These are phyloP conservation scores for Hirsutella rhossiliensis DNA, from an alignment of 2,329 filamentous ascomycete species.

Conservation along the genomic window DNA sequence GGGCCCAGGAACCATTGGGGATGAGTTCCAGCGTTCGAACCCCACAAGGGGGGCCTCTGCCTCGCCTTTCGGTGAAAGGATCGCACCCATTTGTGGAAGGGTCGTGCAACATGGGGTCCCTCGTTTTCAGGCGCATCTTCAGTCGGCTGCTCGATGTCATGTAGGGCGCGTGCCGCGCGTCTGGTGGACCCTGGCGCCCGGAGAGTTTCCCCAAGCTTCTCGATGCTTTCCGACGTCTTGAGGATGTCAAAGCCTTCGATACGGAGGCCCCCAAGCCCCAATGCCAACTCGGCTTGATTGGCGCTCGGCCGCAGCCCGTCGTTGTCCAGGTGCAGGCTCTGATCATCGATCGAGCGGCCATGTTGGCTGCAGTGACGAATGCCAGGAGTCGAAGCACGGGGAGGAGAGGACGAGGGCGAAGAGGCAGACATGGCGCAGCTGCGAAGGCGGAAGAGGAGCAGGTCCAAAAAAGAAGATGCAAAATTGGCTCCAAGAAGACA, in stretches of 20 bases:
- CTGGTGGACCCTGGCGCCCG: neutral
- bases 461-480: constrained; percentile 19
- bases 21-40: constrained; percentile 2
- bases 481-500: constrained; percentile 28
- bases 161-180: neutral
- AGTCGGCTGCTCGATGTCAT: constrained; percentile 3
- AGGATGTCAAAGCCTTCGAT: constrained; percentile 20
- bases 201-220: constrained; percentile 1
- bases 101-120: constrained; percentile 14
- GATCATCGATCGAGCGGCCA: neutral
- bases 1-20: constrained; percentile 1
- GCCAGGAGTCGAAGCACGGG: neutral
- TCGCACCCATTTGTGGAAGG: constrained; percentile 64
- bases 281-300: constrained; percentile 20
- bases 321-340: neutral
- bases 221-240: constrained; percentile 27
- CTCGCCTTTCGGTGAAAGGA: constrained; percentile 49
- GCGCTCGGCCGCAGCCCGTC: constrained; percentile 10
- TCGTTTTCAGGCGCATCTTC: constrained; percentile 1
- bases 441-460: constrained; percentile 13
- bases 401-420: constrained; percentile 8
- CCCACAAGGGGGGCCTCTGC: constrained; percentile 16
- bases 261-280: constrained; percentile 8
- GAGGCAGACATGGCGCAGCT: constrained; percentile 21
- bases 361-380: neutral